Conservation (phyloP, 805 yeast species). For the Cyberlindnera suaveolens region DNA sequence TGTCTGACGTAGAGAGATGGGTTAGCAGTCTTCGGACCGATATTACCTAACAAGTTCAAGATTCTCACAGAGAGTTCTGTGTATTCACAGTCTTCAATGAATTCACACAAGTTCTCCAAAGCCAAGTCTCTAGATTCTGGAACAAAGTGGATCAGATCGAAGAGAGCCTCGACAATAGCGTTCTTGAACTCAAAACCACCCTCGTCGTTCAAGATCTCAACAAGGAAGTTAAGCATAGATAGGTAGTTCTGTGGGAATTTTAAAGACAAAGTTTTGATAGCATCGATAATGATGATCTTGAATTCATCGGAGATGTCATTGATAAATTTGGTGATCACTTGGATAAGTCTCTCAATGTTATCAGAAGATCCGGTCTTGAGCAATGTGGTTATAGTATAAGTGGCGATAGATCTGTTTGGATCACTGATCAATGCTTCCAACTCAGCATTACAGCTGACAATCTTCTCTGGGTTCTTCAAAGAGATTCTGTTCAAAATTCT, state of each 20-base stretch:
- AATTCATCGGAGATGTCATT: conserved; percentile 94
- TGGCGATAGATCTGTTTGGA: conserved; percentile 84
- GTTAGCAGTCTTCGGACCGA: conserved; percentile 81
- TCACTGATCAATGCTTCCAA: conserved; percentile 85
- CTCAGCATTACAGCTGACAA: conserved; percentile 75
- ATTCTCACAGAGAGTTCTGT: conserved; percentile 92
- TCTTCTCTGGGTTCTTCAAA: conserved; percentile 70
- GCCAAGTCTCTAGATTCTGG: conserved; percentile 81
- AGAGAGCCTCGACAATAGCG: conserved; percentile 84
- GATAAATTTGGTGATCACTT: conserved; percentile 82
- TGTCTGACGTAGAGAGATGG: conserved; percentile 93
- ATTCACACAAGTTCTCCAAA: conserved; percentile 86
- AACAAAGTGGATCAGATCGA: conserved; percentile 82
- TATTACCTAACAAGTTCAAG: conserved; percentile 85
- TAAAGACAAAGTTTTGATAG: conserved; percentile 83
- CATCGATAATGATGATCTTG: conserved; percentile 90
- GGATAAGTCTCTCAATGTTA: conserved; percentile 81
- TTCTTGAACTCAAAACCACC: conserved; percentile 85
- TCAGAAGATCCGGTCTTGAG: conserved; percentile 92
- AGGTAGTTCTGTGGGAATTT: conserved; percentile 91
- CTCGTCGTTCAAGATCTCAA: conserved; percentile 82
- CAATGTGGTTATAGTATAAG: conserved; percentile 94
- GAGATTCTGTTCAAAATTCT: conserved; percentile 85
- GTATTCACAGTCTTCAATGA: conserved; percentile 96
- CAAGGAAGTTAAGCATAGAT: conserved; percentile 72